Conservation (phyloP, 345 rosid species). For the Cardiospermum halicacabum region DNA sequence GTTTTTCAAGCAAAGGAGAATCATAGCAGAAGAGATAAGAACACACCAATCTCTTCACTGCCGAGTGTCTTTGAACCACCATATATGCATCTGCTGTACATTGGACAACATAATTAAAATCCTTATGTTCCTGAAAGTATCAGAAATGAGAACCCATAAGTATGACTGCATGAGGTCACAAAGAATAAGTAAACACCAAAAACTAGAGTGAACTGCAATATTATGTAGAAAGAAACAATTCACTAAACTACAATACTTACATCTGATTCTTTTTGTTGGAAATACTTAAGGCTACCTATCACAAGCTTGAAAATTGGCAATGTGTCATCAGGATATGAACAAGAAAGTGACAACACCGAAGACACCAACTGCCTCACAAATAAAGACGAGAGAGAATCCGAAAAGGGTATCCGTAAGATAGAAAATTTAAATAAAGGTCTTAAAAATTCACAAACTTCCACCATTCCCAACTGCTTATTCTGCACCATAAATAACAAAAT, state of each 20-base stretch:
- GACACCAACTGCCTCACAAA: conserved; percentile 59
- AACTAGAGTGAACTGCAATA: background rate
- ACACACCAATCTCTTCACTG: conserved; percentile 47
- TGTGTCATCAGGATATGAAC: conserved; percentile 55
- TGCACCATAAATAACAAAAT: conserved; percentile 56
- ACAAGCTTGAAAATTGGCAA: conserved; percentile 58
- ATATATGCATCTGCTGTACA: conserved; percentile 53
- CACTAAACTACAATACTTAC: conserved; percentile 35
- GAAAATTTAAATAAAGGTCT: conserved; percentile 62
- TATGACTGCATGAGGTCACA: conserved; percentile 7
- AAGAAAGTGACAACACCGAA: conserved; percentile 72
- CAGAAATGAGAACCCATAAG: conserved; percentile 9
- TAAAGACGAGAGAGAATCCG: conserved; percentile 33
- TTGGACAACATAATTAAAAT: conserved; percentile 41
- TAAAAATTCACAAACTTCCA: conserved; percentile 66
- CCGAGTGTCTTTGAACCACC: conserved; percentile 57
- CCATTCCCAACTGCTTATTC: conserved; percentile 45
- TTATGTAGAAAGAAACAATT: background rate
- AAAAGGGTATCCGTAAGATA: conserved; percentile 43
- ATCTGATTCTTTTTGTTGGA: conserved; percentile 38
- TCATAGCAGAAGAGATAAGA: conserved; percentile 4
- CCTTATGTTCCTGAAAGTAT: conserved; percentile 52
- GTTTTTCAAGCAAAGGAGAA: conserved; percentile 5
- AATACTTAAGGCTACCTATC: conserved; percentile 45
- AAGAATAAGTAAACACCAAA: conserved; percentile 1